A percentile compares a stretch with the other conserved stretches of the same genome.
These are phyloP conservation scores for Astrothelium subdiscretum DNA, from an alignment of 495 filamentous ascomycete species.

Conservation along the genomic window DNA sequence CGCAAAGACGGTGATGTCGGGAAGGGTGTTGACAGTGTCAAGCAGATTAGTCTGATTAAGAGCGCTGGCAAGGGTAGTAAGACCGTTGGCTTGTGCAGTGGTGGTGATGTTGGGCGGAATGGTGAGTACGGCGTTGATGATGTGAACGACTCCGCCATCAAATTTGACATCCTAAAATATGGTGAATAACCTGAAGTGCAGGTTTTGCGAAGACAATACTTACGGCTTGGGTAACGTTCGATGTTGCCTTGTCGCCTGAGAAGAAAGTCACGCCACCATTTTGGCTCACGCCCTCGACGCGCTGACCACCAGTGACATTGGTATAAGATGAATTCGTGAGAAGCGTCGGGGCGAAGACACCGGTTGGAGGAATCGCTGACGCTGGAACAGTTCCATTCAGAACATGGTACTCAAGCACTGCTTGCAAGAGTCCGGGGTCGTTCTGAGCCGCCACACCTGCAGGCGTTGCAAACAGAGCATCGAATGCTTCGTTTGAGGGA, in stretches of 20 bases:
- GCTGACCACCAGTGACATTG: conserved; percentile 39
- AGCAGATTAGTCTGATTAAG: conserved; percentile 35
- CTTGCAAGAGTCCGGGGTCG: conserved; percentile 28
- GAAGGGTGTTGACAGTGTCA: conserved; percentile 27
- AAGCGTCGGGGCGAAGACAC: conserved; percentile 44
- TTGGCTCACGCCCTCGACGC: conserved; percentile 27
- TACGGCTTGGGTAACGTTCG: conserved; percentile 27
- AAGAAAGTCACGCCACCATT: conserved; percentile 25
- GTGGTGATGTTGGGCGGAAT: conserved; percentile 41
- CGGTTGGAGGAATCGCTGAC: conserved; percentile 29
- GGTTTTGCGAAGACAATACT: conserved; percentile 1
- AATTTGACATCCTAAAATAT: conserved; percentile 40
- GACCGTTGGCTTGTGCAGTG: conserved; percentile 38
- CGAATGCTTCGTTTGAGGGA: conserved; percentile 49
- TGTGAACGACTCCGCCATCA: conserved; percentile 51
- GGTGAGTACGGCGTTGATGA: conserved; percentile 48
- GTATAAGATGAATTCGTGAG: conserved; percentile 40
- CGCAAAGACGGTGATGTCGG: conserved; percentile 54
- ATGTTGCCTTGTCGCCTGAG: conserved; percentile 24
- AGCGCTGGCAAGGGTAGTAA: conserved; percentile 49
- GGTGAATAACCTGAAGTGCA: not conserved
- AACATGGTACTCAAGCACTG: conserved; percentile 54
- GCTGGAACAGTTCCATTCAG: conserved; percentile 41
- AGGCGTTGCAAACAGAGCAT: conserved; percentile 25
- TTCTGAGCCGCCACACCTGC: conserved; percentile 19